Conservation (phyloP, 768 basidiomycete species). For the Suillus lakei region DNA sequence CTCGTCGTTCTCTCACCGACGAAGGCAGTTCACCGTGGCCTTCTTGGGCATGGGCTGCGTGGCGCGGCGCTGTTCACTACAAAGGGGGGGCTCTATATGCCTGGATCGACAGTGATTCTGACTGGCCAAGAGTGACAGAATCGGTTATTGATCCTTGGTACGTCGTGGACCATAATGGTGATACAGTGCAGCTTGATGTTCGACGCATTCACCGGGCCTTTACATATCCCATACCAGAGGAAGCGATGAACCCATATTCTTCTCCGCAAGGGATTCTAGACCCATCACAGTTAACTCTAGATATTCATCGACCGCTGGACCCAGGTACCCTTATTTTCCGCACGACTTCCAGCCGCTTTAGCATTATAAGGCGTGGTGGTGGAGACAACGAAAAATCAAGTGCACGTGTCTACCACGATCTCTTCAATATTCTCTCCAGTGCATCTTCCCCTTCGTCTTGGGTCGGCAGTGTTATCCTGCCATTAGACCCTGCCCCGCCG, state of each 20-base stretch:
- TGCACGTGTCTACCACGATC: not conserved
- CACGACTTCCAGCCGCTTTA: conserved; percentile 20
- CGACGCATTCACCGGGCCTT: conserved; percentile 9
- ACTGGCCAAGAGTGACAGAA: conserved; percentile 1
- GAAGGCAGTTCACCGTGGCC: conserved; percentile 6
- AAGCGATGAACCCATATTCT: conserved; percentile 6
- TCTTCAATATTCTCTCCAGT: conserved; percentile 18
- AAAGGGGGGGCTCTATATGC: not conserved
- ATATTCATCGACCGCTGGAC: conserved; percentile 7
- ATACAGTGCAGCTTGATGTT: conserved; percentile 17
- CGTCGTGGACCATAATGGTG: conserved; percentile 16
- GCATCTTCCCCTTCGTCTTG: not conserved
- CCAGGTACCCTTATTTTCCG: conserved; percentile 26
- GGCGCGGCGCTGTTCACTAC: not conserved
- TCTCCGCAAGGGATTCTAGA: not conserved
- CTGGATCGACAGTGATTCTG: not conserved
- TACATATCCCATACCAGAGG: not conserved
- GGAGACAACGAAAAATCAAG: not conserved
- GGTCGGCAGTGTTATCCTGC: conserved; percentile 21
- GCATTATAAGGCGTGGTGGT: not conserved
- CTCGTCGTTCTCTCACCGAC: no score
- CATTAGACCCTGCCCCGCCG: conserved; percentile 9
- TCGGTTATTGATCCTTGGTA: conserved; percentile 22
- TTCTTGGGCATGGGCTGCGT: not conserved
- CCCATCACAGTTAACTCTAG: not conserved